Evolutionary conservation across 371 early-diverging fungal genomes (phyloP).

Genomic region (Batkoa obscura): DNA sequence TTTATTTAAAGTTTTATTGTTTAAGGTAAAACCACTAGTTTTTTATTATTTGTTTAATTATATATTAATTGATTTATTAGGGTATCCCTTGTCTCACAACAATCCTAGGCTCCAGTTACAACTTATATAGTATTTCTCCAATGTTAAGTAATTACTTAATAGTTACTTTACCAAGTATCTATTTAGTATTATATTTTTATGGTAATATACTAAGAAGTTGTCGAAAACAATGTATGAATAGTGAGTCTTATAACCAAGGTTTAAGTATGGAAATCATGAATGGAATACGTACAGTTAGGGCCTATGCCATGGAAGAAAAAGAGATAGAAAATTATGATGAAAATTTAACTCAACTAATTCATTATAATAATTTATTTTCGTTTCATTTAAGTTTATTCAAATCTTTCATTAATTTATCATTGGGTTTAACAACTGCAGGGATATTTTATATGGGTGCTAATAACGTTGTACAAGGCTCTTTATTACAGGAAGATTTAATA

Average conservation of each 20-base stretch:
- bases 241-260: not conserved
- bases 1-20: not conserved
- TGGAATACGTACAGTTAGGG: slow-evolving; percentile 54
- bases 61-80: not conserved
- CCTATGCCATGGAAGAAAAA: slow-evolving; percentile 44
- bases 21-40: not conserved
- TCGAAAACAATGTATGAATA: not conserved
- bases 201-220: not conserved
- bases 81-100: not conserved
- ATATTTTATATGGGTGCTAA: slow-evolving; percentile 58
- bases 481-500: slow-evolving; percentile 50
- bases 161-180: not conserved
- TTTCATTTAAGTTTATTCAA: slow-evolving; percentile 39
- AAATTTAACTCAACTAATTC: not conserved
- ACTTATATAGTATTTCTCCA: not conserved
- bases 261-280: slow-evolving; percentile 51
- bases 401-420: not conserved
- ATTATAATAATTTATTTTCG: slow-evolving; percentile 11
- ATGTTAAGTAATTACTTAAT: not conserved
- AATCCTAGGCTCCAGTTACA: not conserved
- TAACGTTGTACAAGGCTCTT: slow-evolving; percentile 37
- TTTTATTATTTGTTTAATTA: not conserved
- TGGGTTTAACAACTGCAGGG: slow-evolving; percentile 17
- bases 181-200: not conserved
- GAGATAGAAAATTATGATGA: slow-evolving; percentile 29